Percentiles rank a stretch among this genome's conserved stretches.
These are phyloP conservation scores for Apiospora saccharicola DNA, from an alignment of 2,329 filamentous ascomycete species.

Conservation along the genomic window DNA sequence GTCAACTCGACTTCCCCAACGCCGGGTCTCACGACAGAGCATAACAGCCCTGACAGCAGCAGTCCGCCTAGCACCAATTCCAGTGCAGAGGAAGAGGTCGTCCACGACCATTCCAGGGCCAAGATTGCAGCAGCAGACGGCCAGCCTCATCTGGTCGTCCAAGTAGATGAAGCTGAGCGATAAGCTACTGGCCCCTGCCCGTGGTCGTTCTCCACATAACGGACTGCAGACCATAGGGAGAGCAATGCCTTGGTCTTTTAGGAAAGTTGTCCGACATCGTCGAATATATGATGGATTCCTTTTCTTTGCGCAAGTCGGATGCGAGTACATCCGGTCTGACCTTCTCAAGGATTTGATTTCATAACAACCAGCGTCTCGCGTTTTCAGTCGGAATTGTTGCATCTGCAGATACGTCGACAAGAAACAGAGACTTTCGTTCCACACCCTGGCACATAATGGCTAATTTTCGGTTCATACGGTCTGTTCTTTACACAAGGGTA, in stretches of 20 bases:
- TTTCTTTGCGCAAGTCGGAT: background rate
- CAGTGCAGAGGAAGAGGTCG: constrained; percentile 43
- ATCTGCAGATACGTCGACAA: background rate
- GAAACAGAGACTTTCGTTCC: background rate
- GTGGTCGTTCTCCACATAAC: background rate
- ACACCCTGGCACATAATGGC: constrained; percentile 11
- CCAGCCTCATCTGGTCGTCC: constrained; percentile 30
- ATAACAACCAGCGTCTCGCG: background rate
- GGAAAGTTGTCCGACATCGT: background rate
- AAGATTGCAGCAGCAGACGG: constrained; percentile 28
- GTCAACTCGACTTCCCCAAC: constrained; percentile 65
- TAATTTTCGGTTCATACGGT: constrained; percentile 25
- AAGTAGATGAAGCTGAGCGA: constrained; percentile 27
- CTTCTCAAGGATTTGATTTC: background rate
- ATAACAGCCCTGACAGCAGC: constrained; percentile 73
- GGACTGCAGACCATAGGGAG: background rate
- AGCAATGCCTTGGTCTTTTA: background rate
- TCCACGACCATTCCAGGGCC: background rate
- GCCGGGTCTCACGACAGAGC: constrained; percentile 72
- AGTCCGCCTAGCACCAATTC: constrained; percentile 69
- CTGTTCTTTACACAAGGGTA: constrained; percentile 15
- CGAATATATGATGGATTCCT: background rate
- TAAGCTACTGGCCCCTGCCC: background rate
- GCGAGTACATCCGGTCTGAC: constrained; percentile 2
- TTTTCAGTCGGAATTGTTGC: background rate